Conservation (phyloP, 768 basidiomycete species). For the Lactifluus subvellereus region DNA sequence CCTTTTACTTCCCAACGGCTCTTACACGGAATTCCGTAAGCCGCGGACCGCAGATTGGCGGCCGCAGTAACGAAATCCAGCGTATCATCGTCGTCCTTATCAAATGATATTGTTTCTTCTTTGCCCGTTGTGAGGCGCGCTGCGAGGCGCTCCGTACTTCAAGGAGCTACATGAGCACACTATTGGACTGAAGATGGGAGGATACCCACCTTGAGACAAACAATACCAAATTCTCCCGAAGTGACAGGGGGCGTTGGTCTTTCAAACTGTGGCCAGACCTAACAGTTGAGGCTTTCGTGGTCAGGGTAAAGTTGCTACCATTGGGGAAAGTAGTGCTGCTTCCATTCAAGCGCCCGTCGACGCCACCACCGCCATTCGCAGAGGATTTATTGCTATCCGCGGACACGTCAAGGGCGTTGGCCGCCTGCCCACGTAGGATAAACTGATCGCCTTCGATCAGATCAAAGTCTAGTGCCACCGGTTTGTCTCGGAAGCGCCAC, state of each 20-base stretch:
- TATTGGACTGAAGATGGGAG: not conserved
- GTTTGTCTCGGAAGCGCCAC: slow-evolving; percentile 90
- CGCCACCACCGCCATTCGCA: slow-evolving; percentile 19
- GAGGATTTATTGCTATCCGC: slow-evolving; percentile 28
- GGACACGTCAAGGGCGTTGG: slow-evolving; percentile 1
- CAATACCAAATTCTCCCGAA: slow-evolving; percentile 76
- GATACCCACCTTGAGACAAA: slow-evolving; percentile 73
- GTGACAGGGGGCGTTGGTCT: slow-evolving; percentile 72
- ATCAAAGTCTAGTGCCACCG: slow-evolving; percentile 79
- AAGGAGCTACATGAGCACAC: not conserved
- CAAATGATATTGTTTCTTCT: slow-evolving; percentile 69
- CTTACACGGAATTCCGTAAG: slow-evolving; percentile 84
- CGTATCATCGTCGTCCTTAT: slow-evolving; percentile 97
- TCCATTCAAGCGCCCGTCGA: slow-evolving; percentile 19
- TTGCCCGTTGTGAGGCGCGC: slow-evolving; percentile 59
- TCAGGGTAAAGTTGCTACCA: slow-evolving; percentile 13
- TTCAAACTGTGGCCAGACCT: slow-evolving; percentile 43
- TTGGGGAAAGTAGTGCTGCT: slow-evolving; percentile 21
- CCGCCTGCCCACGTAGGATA: slow-evolving; percentile 31
- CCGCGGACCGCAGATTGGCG: slow-evolving; percentile 84
- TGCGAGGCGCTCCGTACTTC: slow-evolving; percentile 76
- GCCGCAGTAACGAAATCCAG: slow-evolving; percentile 95
- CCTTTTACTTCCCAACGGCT: slow-evolving; percentile 98
- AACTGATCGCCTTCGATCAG: slow-evolving; percentile 63
- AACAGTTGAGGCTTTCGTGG: not conserved